These are phyloP conservation scores for Nidula microcarpa DNA, from an alignment of 768 basidiomycete species.

Conservation along the genomic window DNA sequence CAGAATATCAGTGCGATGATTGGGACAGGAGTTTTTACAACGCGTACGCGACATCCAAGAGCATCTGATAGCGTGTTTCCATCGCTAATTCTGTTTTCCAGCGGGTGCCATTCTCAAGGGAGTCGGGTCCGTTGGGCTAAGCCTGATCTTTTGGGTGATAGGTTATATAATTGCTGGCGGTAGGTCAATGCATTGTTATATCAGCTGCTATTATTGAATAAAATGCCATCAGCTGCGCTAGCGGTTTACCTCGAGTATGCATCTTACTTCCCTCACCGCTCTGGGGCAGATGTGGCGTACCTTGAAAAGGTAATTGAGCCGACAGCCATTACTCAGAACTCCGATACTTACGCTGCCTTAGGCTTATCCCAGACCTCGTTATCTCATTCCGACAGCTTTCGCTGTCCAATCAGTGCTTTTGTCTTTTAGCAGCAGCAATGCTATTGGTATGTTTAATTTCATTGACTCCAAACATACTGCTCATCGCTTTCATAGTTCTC, in stretches of 20 bases:
- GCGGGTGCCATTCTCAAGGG: constrained; percentile 32
- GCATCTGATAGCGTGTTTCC: too few species aligned
- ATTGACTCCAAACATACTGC: background rate
- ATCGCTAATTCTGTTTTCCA: constrained; percentile 2
- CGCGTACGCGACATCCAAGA: constrained; percentile 9
- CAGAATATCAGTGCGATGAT: constrained; percentile 34
- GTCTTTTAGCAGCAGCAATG: constrained; percentile 34
- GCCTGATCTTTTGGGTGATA: constrained; percentile 37
- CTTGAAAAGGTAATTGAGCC: constrained; percentile 30
- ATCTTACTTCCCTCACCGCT: constrained; percentile 44
- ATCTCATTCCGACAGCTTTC: constrained; percentile 39
- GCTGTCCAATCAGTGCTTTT: constrained; percentile 36
- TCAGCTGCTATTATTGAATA: too few species aligned
- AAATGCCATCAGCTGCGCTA: constrained; percentile 18
- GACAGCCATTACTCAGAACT: background rate
- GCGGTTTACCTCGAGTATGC: constrained; percentile 42
- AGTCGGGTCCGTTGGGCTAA: constrained; percentile 33
- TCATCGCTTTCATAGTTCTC: constrained; percentile 18
- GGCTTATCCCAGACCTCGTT: constrained; percentile 39
- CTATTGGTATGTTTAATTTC: constrained; percentile 20
- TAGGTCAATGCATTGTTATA: constrained; percentile 6
- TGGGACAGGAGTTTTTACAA: constrained; percentile 33
- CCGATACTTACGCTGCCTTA: constrained; percentile 8
- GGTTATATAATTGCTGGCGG: constrained; percentile 31
- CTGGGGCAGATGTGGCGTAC: constrained; percentile 47